A percentile compares a stretch with the other conserved stretches of the same genome.
These are phyloP conservation scores for Fusarium sarcochroum DNA, from an alignment of 2,329 filamentous ascomycete genomes.

Conservation along the genomic window DNA sequence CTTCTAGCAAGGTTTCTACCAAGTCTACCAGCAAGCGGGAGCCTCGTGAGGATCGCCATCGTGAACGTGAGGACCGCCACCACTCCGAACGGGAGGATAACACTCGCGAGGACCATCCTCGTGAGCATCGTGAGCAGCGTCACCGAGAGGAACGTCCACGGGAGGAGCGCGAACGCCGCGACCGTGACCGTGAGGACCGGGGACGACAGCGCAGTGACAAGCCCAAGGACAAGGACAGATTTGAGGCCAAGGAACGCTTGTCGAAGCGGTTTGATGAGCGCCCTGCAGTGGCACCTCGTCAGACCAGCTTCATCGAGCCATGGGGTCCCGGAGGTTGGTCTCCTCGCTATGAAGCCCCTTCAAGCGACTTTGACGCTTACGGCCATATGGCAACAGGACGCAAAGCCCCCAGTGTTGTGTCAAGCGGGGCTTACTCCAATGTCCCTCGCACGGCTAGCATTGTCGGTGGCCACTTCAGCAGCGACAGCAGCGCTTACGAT, in stretches of 20 bases:
- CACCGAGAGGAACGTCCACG: constrained; percentile 41
- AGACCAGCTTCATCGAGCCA: constrained; percentile 54
- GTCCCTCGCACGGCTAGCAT: constrained; percentile 51
- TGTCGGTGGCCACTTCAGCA: constrained; percentile 49
- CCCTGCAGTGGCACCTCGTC: constrained; percentile 46
- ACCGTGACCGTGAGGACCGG: constrained; percentile 46
- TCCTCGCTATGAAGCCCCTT: constrained; percentile 44
- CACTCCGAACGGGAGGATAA: constrained; percentile 42
- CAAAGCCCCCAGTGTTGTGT: constrained; percentile 45
- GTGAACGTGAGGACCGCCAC: constrained; percentile 42
- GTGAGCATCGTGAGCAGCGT: constrained; percentile 30
- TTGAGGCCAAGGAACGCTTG: constrained; percentile 54
- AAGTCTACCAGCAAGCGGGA: constrained; percentile 46
- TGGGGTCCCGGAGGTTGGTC: constrained; percentile 53
- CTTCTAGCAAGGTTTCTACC: constrained; percentile 45
- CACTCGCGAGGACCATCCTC: constrained; percentile 41
- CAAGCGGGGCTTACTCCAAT: constrained; percentile 46
- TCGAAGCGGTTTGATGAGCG: constrained; percentile 56
- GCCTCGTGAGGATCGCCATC: constrained; percentile 45
- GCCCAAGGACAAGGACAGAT: constrained; percentile 49
- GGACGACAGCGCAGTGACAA: constrained; percentile 44
- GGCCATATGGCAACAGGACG: constrained; percentile 48
- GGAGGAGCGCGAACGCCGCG: constrained; percentile 45
- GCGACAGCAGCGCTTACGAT: constrained; percentile 50
- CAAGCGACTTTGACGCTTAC: constrained; percentile 48